phyloP scores from a whole-genome alignment of 2,329 filamentous ascomycete species.

The Colletotrichum navitas region DNA sequence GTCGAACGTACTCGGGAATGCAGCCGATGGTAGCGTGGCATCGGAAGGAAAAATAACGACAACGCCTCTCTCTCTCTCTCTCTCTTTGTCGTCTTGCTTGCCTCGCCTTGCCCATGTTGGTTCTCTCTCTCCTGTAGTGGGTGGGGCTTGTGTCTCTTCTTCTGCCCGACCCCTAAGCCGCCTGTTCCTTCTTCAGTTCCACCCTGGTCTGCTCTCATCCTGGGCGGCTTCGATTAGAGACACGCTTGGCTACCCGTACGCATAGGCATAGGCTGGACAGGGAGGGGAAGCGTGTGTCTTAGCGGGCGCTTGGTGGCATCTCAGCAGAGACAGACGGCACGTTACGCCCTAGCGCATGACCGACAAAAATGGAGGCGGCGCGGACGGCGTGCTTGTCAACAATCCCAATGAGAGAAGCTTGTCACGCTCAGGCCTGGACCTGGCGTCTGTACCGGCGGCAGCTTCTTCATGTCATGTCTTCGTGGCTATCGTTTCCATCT shows the following conservation, averaged over 20 bases:
- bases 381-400: conserved; percentile 16
- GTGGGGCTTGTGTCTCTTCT: not conserved
- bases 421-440: not conserved
- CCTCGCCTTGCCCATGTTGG: not conserved
- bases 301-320: conserved; percentile 19
- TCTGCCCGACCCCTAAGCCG: conserved; percentile 2
- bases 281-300: conserved; percentile 23
- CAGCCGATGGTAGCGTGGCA: conserved; percentile 9
- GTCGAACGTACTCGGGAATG: not conserved
- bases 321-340: conserved; percentile 32
- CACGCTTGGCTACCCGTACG: conserved; percentile 22
- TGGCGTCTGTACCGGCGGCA: not conserved
- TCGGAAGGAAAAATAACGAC: conserved; percentile 17
- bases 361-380: conserved; percentile 28
- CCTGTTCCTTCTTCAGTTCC: not conserved
- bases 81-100: conserved; percentile 2
- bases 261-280: conserved; percentile 6
- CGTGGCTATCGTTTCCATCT: not conserved
- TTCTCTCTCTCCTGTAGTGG: not conserved
- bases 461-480: conserved; percentile 2
- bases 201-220: conserved; percentile 8
- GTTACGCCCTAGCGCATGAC: conserved; percentile 35
- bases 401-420: not conserved
- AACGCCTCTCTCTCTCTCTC: not conserved
- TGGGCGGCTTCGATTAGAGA: conserved; percentile 22